phyloP scores from a whole-genome alignment of 768 basidiomycete genomes.

The Leccinum truebloodii region DNA sequence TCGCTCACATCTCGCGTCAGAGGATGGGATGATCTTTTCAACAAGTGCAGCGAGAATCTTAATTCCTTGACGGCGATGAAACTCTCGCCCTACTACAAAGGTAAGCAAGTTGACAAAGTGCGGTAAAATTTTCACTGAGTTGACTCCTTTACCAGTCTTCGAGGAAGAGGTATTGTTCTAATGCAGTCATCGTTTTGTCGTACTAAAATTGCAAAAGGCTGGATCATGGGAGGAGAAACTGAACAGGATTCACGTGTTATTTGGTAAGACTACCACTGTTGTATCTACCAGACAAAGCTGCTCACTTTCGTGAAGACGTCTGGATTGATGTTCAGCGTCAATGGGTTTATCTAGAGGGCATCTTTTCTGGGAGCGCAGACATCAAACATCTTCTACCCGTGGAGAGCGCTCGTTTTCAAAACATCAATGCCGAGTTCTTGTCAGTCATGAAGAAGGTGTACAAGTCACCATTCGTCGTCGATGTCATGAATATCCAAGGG shows the following conservation, averaged over 20 bases:
- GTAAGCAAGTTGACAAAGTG: slow-evolving; percentile 37
- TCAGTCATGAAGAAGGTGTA: slow-evolving; percentile 99
- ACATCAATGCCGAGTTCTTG: slow-evolving; percentile 97
- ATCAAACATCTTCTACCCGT: slow-evolving; percentile 99
- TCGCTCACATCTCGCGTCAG: slow-evolving; percentile 39
- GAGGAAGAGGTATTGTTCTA: slow-evolving; percentile 72
- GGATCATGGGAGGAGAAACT: slow-evolving; percentile 96
- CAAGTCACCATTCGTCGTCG: slow-evolving; percentile 96
- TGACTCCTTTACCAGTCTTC: slow-evolving; percentile 55
- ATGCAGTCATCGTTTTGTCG: neutral
- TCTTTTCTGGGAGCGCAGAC: slow-evolving; percentile 99
- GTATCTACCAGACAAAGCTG: neutral
- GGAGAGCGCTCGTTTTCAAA: slow-evolving; percentile 96
- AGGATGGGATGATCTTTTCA: slow-evolving; percentile 97
- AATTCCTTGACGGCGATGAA: slow-evolving; percentile 98
- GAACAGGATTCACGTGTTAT: slow-evolving; percentile 94
- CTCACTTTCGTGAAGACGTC: slow-evolving; percentile 58
- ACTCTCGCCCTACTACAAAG: slow-evolving; percentile 97
- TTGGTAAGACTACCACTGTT: slow-evolving; percentile 56
- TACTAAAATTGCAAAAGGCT: slow-evolving; percentile 46
- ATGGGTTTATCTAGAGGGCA: slow-evolving; percentile 99
- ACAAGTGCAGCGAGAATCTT: slow-evolving; percentile 95
- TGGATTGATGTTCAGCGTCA: slow-evolving; percentile 99
- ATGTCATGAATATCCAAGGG: slow-evolving; percentile 94
- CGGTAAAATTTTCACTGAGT: neutral